A percentile compares a stretch with the other conserved stretches of the same genome.
Evolutionary conservation across 1,139 yeast genomes (phyloP).

Genomic region (Sporopachydermia cereana): DNA sequence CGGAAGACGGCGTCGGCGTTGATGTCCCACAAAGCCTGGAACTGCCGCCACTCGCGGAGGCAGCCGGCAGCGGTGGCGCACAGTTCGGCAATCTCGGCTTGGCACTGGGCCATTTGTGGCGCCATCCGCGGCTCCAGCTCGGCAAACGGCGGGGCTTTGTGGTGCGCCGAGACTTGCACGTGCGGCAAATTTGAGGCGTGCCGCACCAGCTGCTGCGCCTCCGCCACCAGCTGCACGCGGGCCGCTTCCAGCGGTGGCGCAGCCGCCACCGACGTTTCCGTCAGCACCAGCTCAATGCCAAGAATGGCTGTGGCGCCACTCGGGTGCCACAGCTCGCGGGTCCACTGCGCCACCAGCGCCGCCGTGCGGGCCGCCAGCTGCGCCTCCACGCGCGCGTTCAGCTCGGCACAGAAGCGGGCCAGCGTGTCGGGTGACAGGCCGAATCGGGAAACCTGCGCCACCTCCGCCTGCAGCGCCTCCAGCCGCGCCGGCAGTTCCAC

Average conservation of each 20-base stretch:
- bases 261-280: not conserved
- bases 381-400: not conserved
- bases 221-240: not conserved
- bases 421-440: not conserved
- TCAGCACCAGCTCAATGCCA: not conserved
- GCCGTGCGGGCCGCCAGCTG: not conserved
- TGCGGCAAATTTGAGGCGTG: constrained; percentile 6
- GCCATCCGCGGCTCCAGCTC: not conserved
- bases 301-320: not conserved
- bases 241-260: not conserved
- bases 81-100: constrained; percentile 6
- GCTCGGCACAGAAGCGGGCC: not conserved
- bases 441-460: not conserved
- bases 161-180: constrained; percentile 8
- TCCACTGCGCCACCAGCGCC: not conserved
- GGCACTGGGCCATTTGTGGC: not conserved
- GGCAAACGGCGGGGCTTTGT: not conserved
- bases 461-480: not conserved
- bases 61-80: constrained; percentile 26
- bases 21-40: constrained; percentile 53
- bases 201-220: not conserved
- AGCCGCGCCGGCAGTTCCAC: not conserved
- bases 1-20: constrained; percentile 25
- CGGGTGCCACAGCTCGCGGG: not conserved
- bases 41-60: constrained; percentile 38